Evolutionary conservation across 78 protist species (phyloP), one percentile per base, ranked within the genome.

Genomic region (Dictyostelium purpureum): DNA sequence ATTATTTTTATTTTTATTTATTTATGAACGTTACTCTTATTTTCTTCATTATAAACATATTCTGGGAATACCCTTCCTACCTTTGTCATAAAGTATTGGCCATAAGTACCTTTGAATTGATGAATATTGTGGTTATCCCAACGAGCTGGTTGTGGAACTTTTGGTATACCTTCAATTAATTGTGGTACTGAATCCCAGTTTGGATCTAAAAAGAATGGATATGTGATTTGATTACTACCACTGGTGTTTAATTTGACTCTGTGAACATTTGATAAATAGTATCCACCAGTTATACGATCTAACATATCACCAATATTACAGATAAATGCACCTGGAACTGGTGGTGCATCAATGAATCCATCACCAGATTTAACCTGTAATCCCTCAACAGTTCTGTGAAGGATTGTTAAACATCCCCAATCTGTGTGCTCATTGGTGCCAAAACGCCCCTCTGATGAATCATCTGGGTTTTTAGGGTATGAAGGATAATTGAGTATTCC

Each of bases 291-390:
- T 43, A 40, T 28, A 21, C n/a, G 26, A 24, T 83, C 88, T 18
- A 94, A 51, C 96, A 94, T 88, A 78, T 94, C 96, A 18, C 97
- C 97, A 26, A 95, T 56, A 45, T 95, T 95, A 31, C 52, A 14
- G 37, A 95, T 51, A 18, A 95, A 83, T 0, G 93, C 49, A 21
- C 90, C 93, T 35, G 73, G 61, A 21, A 82, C 31, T 18, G 94
- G 94, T 24, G 89, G 87, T 0, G 87, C 95, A 65, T 63, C 87
- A 47, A 82, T 61, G 67, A 70, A 93, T 2, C 33, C 59, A 11
- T 52, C 59, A 18, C 76, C 79, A 6, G 42, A 33, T 63, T 80
- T 33, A 4, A 89, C 93, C 56, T 90, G 89, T 18, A 95, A 59
- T 1, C 94, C 95, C 14, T 90, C 95, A 3, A 73, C 77, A 31